Evolutionary conservation across 129 eudicot species (phyloP).

Genomic region (sunflower (Helianthus annuus)): HanXRQr2.0-SUNRISE NC_035445.2:97947889-97948388

Average conservation of each 20-base stretch:
- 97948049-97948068: too few species aligned
- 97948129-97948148: too few species aligned
- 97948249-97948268: background rate
- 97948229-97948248: conserved; percentile 12
- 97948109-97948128: background rate
- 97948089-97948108: conserved; percentile 17
- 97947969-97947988: background rate
- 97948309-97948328: background rate
- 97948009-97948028: background rate
- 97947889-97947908: conserved; percentile 24
- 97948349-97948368: background rate
- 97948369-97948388: background rate
- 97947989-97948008: conserved; percentile 31
- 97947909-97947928: conserved; percentile 17
- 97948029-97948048: too few species aligned
- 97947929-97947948: conserved; percentile 14
- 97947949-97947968: background rate
- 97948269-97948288: conserved; percentile 27
- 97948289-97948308: conserved; percentile 33
- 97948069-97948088: conserved; percentile 9
- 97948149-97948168: too few species aligned
- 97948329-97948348: background rate
- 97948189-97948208: conserved; percentile 5
- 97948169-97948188: conserved; percentile 5
- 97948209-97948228: conserved; percentile 21